Base-by-base conservation (phyloP, 371 early-diverging fungal genomes). In the Mortierella sp. region DNA sequence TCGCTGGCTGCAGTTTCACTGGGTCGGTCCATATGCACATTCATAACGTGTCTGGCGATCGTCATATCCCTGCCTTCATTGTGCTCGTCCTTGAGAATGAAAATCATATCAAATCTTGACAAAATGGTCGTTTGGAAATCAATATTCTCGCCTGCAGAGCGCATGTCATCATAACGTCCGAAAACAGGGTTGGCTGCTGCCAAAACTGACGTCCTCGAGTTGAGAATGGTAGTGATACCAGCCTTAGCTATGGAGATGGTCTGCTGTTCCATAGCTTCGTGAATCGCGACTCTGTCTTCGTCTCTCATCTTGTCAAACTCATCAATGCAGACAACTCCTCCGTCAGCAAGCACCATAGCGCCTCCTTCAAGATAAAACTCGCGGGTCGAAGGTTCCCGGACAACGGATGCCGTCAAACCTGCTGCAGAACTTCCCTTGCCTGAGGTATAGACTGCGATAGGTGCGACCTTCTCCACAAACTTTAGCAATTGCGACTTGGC, bases 221-320 rank as follows among this genome's bases (percentile, higher is more conserved):
- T 99, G 41, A 99, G 89, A 67, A 99, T 96, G 0, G 99, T 99
- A 0, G 99, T 99, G 83, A 99, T 99, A 72, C 99, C 99, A 24
- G 99, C 99, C 87, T 99, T 99, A 63, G 99, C 99, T 76, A 99
- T 99, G 10, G 98, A 98, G 68, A 99, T 99, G 2, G 99, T 99
- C 85, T 99, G 99, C 87, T 99, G 99, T 88, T 99, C 99, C 99
- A 99, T 99, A 22, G 99, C 99, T 90, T 99, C 99, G 89, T 99
- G 99, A 80, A 99, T 99, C 24, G 99, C 99, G 0, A 99, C 99
- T 69, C 99, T 91, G 86, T 99, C 99, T 84, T 98, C 97, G 64
- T 99, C 99, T 76, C 98, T 89, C 99, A 99, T 99, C 89, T 99
- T 99, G 87, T 99, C 99, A 88, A 99, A 99, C 88, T 99, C 99